phyloP scores from a whole-genome alignment of 371 early-diverging fungal species.

The Capillidium heterosporum region DNA sequence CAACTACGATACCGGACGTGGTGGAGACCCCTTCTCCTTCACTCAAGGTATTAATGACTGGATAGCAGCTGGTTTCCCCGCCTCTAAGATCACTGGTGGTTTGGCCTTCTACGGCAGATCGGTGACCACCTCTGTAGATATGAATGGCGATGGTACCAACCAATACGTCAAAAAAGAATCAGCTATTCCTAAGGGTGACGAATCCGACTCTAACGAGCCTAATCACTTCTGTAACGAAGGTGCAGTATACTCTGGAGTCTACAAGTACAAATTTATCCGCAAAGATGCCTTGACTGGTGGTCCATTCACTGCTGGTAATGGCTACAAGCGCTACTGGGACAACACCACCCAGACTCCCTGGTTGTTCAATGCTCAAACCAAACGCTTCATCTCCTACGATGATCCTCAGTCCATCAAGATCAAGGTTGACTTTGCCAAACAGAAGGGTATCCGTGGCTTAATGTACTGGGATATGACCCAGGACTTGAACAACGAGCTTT shows the following conservation, averaged over 20 bases:
- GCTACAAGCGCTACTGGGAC: conserved; percentile 38
- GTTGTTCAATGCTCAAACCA: conserved; percentile 33
- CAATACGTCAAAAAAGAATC: conserved; percentile 10
- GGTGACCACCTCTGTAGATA: conserved; percentile 12
- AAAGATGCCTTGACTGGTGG: conserved; percentile 32
- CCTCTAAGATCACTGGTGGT: conserved; percentile 32
- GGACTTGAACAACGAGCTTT: conserved; percentile 29
- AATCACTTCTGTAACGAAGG: conserved; percentile 14
- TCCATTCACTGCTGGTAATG: conserved; percentile 20
- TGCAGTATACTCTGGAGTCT: conserved; percentile 36
- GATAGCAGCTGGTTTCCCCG: conserved; percentile 34
- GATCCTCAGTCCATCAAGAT: conserved; percentile 29
- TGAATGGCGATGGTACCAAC: conserved; percentile 12
- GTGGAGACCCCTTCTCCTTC: conserved; percentile 9
- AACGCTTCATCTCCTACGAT: conserved; percentile 40
- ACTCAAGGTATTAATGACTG: conserved; percentile 18
- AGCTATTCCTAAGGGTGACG: conserved; percentile 21
- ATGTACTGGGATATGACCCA: conserved; percentile 34
- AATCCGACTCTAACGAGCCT: conserved; percentile 27
- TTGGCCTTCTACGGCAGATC: conserved; percentile 42
- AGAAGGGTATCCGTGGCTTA: conserved; percentile 30
- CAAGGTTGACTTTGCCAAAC: conserved; percentile 31
- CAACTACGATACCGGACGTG: conserved; percentile 18
- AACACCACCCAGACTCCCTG: conserved; percentile 37
- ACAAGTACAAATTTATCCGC: conserved; percentile 44